Percentiles rank a stretch among this genome's conserved stretches.
Conservation (phyloP, 352 stramenopile genomes). For the Blastocystis sp. region DNA sequence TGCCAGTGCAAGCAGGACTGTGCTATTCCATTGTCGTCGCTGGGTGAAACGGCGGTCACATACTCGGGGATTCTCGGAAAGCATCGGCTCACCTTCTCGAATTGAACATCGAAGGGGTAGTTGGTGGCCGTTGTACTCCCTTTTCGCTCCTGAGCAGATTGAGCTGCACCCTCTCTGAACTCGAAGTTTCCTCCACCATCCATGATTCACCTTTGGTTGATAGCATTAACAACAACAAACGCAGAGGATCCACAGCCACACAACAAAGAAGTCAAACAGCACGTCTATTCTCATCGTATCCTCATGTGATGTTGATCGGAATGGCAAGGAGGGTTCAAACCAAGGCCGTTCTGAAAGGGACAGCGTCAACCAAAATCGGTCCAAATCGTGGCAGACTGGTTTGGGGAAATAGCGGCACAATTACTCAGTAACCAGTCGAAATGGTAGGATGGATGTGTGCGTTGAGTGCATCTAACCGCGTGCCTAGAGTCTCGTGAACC, state of each 20-base stretch:
- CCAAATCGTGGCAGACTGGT: neutral
- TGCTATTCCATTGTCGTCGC: neutral
- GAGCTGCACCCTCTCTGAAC: neutral
- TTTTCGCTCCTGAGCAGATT: neutral
- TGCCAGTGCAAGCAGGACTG: conserved; percentile 3
- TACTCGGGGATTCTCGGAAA: neutral
- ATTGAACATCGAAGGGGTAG: too few relatives aligned
- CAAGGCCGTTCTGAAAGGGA: neutral
- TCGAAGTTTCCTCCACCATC: too few relatives aligned
- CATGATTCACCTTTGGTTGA: too few relatives aligned
- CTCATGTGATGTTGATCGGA: neutral
- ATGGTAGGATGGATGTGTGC: conserved; percentile 38
- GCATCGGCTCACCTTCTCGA: too few relatives aligned
- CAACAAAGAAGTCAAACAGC: neutral
- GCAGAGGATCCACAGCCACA: neutral
- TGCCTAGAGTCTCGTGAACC: conserved; percentile 51
- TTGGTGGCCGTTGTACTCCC: neutral
- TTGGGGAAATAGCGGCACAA: neutral
- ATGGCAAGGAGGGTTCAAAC: neutral
- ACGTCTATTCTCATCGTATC: neutral
- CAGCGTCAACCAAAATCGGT: neutral
- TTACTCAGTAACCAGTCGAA: conserved; percentile 58
- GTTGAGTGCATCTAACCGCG: neutral
- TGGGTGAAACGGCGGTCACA: neutral
- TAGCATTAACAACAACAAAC: too few relatives aligned